phyloP scores from a whole-genome alignment of 1,139 yeast species.

The Debaryomyces sp. region DNA sequence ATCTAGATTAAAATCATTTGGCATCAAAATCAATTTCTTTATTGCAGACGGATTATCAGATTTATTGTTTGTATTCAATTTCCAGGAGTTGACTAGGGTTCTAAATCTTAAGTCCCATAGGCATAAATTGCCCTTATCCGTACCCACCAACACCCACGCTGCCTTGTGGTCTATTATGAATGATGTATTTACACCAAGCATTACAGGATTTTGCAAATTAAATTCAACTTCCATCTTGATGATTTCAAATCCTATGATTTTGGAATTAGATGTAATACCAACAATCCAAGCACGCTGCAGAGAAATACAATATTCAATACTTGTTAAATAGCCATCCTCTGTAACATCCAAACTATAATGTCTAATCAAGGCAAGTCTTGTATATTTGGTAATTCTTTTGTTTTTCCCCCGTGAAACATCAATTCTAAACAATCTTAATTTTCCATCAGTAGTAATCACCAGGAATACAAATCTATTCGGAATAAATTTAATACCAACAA shows the following conservation, averaged over 20 bases:
- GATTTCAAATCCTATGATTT: slow-evolving; percentile 60
- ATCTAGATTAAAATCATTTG: slow-evolving; percentile 27
- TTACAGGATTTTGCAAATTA: slow-evolving; percentile 54
- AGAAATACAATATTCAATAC: slow-evolving; percentile 38
- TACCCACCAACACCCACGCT: slow-evolving; percentile 74
- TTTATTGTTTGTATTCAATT: slow-evolving; percentile 39
- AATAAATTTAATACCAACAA: slow-evolving; percentile 55
- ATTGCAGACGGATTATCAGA: slow-evolving; percentile 37
- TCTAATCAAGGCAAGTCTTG: slow-evolving; percentile 46
- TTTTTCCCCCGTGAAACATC: slow-evolving; percentile 45
- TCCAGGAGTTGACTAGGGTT: slow-evolving; percentile 63
- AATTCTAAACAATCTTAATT: slow-evolving; percentile 57
- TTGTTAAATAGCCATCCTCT: slow-evolving; percentile 44
- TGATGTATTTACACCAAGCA: slow-evolving; percentile 66
- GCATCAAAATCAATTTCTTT: slow-evolving; percentile 44
- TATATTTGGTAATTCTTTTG: slow-evolving; percentile 34
- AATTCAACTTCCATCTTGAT: slow-evolving; percentile 53
- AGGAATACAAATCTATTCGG: slow-evolving; percentile 67
- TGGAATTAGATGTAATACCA: slow-evolving; percentile 56
- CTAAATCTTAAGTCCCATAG: slow-evolving; percentile 83
- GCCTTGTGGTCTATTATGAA: slow-evolving; percentile 56
- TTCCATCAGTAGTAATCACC: slow-evolving; percentile 69
- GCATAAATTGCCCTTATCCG: slow-evolving; percentile 69
- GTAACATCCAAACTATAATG: slow-evolving; percentile 32
- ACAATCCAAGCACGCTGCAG: slow-evolving; percentile 33